These are phyloP conservation scores for Penicillium sp. DNA, from an alignment of 2,329 filamentous ascomycete species.

Conservation along the genomic window DNA sequence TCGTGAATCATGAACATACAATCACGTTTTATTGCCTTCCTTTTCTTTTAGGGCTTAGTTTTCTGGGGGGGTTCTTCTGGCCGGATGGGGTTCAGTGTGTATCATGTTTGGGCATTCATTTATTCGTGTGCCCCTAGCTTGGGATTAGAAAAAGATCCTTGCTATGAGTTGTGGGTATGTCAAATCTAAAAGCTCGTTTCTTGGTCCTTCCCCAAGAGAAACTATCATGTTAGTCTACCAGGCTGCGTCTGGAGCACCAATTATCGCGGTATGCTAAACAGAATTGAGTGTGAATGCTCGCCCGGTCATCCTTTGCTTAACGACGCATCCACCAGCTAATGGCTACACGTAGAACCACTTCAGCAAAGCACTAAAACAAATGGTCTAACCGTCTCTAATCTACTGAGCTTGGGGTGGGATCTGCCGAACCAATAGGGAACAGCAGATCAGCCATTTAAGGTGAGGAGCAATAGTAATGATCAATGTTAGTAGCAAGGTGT, in stretches of 20 bases:
- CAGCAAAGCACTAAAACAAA: no score
- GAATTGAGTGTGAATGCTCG: not conserved
- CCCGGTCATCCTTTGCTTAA: not conserved
- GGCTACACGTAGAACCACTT: no score
- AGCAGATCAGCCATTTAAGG: no score
- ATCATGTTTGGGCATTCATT: slow-evolving; percentile 9
- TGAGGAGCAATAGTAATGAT: no score
- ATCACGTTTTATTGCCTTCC: slow-evolving; percentile 10
- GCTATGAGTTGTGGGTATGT: not conserved
- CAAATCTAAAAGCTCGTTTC: not conserved
- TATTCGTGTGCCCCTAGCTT: slow-evolving; percentile 3
- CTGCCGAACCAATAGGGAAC: no score
- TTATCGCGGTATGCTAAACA: not conserved
- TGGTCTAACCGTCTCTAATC: no score
- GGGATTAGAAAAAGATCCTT: not conserved
- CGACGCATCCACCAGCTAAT: not conserved
- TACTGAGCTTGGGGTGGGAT: no score
- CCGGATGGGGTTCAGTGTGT: slow-evolving; percentile 15
- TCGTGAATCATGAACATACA: slow-evolving; percentile 12
- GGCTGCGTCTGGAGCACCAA: not conserved
- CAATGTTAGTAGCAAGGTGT: no score
- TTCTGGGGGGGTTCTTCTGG: slow-evolving; percentile 10
- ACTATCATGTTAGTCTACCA: not conserved
- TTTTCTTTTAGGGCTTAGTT: slow-evolving; percentile 12
- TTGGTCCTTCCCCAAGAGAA: slow-evolving; percentile 12